phyloP scores from a whole-genome alignment of 768 basidiomycete species.

The Naematelia encephala region DNA sequence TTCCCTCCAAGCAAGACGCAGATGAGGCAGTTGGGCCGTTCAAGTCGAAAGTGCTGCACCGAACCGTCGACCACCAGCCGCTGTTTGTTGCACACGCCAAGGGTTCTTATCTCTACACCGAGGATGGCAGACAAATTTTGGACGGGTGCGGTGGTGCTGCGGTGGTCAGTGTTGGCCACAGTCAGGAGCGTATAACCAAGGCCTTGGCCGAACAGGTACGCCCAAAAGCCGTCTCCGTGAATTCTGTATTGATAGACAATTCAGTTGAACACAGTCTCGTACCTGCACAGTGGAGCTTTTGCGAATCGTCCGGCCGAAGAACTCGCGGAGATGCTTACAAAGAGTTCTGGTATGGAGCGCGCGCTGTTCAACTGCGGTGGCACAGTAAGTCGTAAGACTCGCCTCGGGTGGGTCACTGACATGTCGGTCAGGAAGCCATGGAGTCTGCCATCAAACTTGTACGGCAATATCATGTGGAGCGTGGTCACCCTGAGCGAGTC shows the following conservation, averaged over 20 bases:
- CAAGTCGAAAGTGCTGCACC: slow-evolving; percentile 15
- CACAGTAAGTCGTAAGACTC: slow-evolving; percentile 80
- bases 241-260: slow-evolving; percentile 5
- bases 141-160: slow-evolving; percentile 85
- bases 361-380: slow-evolving; percentile 73
- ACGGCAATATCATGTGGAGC: slow-evolving; percentile 68
- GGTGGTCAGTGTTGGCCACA: slow-evolving; percentile 72
- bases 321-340: slow-evolving; percentile 65
- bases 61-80: slow-evolving; percentile 14
- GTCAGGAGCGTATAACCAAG: slow-evolving; percentile 63
- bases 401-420: too few species aligned
- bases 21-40: too few species aligned
- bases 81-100: slow-evolving; percentile 42
- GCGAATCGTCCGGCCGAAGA: slow-evolving; percentile 67
- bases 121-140: slow-evolving; percentile 62
- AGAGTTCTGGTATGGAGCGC: slow-evolving; percentile 65
- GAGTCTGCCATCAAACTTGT: too few species aligned
- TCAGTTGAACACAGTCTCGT: neutral
- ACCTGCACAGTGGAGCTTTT: too few species aligned
- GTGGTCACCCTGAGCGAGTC: slow-evolving; percentile 64
- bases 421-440: too few species aligned
- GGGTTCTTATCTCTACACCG: slow-evolving; percentile 69
- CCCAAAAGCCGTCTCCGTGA: slow-evolving; percentile 2
- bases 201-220: slow-evolving; percentile 16
- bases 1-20: too few species aligned